Percentiles rank a stretch among this genome's conserved stretches.
phyloP scores from a whole-genome alignment of 805 yeast species.

The Saccharomycopsis fermentans region DNA sequence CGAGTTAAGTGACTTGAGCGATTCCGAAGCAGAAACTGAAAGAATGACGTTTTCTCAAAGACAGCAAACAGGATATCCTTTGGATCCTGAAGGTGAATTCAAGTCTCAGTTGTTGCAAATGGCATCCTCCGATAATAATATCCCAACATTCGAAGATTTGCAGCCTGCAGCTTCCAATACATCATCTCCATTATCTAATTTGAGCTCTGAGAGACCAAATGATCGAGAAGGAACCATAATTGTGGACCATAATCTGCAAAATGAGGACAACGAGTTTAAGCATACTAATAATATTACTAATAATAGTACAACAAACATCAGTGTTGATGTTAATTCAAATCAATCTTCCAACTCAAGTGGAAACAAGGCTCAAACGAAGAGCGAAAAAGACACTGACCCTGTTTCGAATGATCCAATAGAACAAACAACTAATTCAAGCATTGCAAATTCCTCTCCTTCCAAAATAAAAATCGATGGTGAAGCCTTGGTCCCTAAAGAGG shows the following conservation, averaged over 20 bases:
- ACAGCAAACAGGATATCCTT: constrained; percentile 27
- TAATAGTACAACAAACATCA: not conserved
- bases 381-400: not conserved
- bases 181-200: not conserved
- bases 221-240: not conserved
- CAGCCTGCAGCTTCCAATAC: not conserved
- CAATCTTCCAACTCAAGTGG: constrained; percentile 16
- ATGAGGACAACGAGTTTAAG: not conserved
- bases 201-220: not conserved
- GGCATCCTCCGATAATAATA: constrained; percentile 12
- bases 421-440: not conserved
- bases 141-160: not conserved
- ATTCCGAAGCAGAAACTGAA: constrained; percentile 89
- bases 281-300: too few relatives aligned
- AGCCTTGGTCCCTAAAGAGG: not conserved
- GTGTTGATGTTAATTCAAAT: constrained; percentile 5
- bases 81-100: constrained; percentile 30
- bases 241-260: not conserved
- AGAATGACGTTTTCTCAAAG: constrained; percentile 46
- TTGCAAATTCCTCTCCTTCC: not conserved
- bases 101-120: constrained; percentile 12
- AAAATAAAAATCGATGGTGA: not conserved
- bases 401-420: not conserved
- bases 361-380: constrained; percentile 13
- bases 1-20: constrained; percentile 44